Evolutionary conservation across 257 asterid genomes (phyloP).

Genomic region (Hygrophila difformis): DNA sequence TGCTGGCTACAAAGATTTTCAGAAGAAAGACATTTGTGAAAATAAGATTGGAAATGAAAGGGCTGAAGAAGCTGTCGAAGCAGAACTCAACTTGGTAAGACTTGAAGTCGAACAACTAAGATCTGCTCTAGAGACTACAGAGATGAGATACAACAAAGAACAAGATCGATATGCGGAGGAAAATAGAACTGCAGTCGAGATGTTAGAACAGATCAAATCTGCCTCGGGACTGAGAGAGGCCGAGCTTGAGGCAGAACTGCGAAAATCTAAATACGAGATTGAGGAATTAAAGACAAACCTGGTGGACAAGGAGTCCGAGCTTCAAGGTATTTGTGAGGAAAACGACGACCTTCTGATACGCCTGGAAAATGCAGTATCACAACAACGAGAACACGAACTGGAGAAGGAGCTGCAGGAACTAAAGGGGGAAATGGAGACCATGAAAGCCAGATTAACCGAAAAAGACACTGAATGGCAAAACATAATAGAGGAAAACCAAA

Average conservation of each 20-base stretch:
- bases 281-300: constrained; percentile 55
- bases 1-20: background rate
- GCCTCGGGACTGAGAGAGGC: constrained; percentile 34
- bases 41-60: constrained; percentile 4
- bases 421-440: constrained; percentile 5
- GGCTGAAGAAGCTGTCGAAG: constrained; percentile 21
- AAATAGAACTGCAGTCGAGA: constrained; percentile 29
- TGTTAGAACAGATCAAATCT: constrained; percentile 37
- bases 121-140: constrained; percentile 47
- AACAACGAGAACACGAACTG: constrained; percentile 23
- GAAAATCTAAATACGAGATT: constrained; percentile 26
- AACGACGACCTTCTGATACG: constrained; percentile 35
- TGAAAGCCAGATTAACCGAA: constrained; percentile 34
- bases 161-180: constrained; percentile 25
- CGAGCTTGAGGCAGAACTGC: constrained; percentile 33
- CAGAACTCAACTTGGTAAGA: constrained; percentile 27
- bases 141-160: constrained; percentile 35
- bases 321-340: constrained; percentile 64
- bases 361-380: constrained; percentile 20
- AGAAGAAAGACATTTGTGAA: background rate
- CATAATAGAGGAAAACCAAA: constrained; percentile 39
- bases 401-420: constrained; percentile 31
- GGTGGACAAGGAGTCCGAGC: constrained; percentile 66
- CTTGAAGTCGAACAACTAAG: constrained; percentile 34
- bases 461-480: constrained; percentile 34